Base-by-base conservation (phyloP, 1,139 yeast species). In the Suhomyces bribrorum region DNA sequence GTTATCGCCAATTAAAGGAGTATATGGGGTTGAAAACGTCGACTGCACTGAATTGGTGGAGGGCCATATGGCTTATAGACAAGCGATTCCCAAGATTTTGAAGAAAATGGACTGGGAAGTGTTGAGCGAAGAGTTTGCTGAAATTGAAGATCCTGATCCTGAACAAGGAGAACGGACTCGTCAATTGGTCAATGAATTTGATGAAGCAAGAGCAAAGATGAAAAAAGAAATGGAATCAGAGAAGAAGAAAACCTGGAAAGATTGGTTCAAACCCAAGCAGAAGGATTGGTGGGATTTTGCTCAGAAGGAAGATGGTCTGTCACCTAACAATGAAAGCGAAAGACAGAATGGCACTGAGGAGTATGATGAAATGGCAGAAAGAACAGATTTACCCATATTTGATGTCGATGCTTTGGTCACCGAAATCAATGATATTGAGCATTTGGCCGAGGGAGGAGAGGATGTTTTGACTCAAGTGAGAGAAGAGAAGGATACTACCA, bases 41-140 rank as follows among this genome's bases (percentile, higher is more conserved):
- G 95, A 94, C 57, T 86, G 94, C 50, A 87, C 97, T 0, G 89
- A 83, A 13, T 56, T 75, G 36, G 96, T 92, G 2, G 92, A 86
- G 44, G 98, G 98, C 0, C 99, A 94, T 64, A 88, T 94, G 97
- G 86, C 87, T 5, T 94, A 94, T 62, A 85, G 98, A 68, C 85
- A 84, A 47, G 90, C 89, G 9, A 88, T 94, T 73, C 98, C 98
- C 1, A 79, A 78, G 50, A 72, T 94, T 36, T 61, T 94, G 48
- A 75, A 77, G 47, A 63, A 65, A 34, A 57, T 86, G 30, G 89
- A 87, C 7, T 86, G 95, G 82, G 86, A 87, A 45, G 86, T 92
- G 3, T 61, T 89, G 35, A 80, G 86, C 48, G 98, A 92, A 47
- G 96, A 90, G 57, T 92, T 94, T 59, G 83, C 86, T 12, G 99